Conservation (phyloP, 129 eudicot species). For the Flaveria robusta region DNA sequence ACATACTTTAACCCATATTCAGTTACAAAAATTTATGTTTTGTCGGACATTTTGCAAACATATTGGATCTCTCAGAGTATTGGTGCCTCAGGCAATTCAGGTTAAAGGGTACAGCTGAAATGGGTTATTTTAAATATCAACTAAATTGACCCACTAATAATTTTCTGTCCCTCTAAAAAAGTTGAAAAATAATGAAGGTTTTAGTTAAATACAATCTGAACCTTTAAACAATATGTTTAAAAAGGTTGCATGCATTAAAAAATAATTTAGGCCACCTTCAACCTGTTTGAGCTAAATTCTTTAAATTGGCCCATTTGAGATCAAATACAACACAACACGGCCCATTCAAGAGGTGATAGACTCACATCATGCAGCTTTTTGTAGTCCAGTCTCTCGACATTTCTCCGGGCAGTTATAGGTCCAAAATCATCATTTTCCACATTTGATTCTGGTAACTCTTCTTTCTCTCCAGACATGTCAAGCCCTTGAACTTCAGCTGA, state of each 20-base stretch:
- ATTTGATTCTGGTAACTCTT: conserved; percentile 22
- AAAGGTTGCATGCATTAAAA: not conserved
- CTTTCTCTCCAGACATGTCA: conserved; percentile 24
- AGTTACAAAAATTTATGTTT: not conserved
- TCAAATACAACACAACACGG: not conserved
- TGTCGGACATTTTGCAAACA: not conserved
- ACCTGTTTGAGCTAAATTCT: not conserved
- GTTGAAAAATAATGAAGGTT: not conserved
- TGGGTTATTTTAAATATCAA: not conserved
- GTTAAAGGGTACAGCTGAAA: not conserved
- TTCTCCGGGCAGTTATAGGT: conserved; percentile 55
- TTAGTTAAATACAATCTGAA: not conserved
- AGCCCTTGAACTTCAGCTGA: conserved; percentile 38
- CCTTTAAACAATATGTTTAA: not conserved
- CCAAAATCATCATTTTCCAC: conserved; percentile 36
- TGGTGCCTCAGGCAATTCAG: not conserved
- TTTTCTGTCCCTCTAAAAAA: not conserved
- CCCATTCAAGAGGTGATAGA: conserved; percentile 6
- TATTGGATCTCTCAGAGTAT: not conserved
- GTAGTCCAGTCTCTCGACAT: conserved; percentile 75
- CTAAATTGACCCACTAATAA: not conserved
- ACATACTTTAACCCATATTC: conserved; percentile 4
- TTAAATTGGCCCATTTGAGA: not conserved
- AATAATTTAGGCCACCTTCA: not conserved
- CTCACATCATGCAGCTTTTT: conserved; percentile 89